Evolutionary conservation across 805 yeast genomes (phyloP).

Genomic region (Metschnikowia henanensis): DNA sequence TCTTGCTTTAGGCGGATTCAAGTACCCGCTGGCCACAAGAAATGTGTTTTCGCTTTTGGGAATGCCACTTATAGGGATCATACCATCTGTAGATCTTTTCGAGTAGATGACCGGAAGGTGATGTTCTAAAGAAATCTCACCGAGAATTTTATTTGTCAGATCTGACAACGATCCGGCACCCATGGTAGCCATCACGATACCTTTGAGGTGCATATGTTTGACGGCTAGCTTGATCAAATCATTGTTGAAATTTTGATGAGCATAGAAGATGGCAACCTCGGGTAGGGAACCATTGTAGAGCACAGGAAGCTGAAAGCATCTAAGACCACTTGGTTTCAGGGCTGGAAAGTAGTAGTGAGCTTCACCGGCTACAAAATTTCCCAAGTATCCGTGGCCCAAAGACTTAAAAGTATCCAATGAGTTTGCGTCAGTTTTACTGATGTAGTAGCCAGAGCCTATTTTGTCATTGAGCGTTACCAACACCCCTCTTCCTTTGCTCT

Average conservation of each 20-base stretch:
- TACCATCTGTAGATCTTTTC: slow-evolving; percentile 69
- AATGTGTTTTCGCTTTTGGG: slow-evolving; percentile 22
- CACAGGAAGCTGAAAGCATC: slow-evolving; percentile 21
- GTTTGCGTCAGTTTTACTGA: slow-evolving; percentile 70
- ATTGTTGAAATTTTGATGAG: slow-evolving; percentile 59
- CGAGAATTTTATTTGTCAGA: slow-evolving; percentile 44
- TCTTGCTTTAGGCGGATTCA: slow-evolving; percentile 66
- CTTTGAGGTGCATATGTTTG: slow-evolving; percentile 46
- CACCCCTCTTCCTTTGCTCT: slow-evolving; percentile 57
- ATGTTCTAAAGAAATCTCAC: slow-evolving; percentile 36
- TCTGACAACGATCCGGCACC: slow-evolving; percentile 69
- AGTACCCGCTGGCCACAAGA: slow-evolving; percentile 58
- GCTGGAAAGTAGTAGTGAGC: slow-evolving; percentile 67
- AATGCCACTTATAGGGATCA: slow-evolving; percentile 57
- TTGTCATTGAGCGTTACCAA: slow-evolving; percentile 67
- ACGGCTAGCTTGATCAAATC: slow-evolving; percentile 47
- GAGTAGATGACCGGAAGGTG: slow-evolving; percentile 60
- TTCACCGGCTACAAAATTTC: slow-evolving; percentile 66
- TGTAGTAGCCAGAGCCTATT: slow-evolving; percentile 68
- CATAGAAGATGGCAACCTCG: slow-evolving; percentile 57
- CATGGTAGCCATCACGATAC: slow-evolving; percentile 65
- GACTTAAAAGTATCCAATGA: slow-evolving; percentile 68
- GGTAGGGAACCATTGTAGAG: slow-evolving; percentile 26
- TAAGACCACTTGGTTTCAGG: slow-evolving; percentile 52
- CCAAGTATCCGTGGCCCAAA: slow-evolving; percentile 69